Conservation (phyloP, 2,329 filamentous ascomycete species). For the Cordyceps farinosa region DNA sequence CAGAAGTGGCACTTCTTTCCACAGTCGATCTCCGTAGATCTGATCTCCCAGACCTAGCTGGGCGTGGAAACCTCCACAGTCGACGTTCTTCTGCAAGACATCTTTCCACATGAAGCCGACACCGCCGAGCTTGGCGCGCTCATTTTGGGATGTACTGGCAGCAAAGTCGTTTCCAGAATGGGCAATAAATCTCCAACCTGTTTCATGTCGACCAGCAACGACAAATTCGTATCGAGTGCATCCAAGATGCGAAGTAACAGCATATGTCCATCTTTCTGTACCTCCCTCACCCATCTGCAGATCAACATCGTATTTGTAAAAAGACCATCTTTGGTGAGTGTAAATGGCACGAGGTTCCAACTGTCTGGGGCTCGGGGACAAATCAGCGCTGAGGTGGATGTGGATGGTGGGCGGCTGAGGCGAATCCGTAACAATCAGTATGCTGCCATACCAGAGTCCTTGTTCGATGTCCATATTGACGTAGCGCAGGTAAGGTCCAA, state of each 20-base stretch:
- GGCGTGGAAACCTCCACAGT: conserved; percentile 92
- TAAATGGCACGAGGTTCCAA: conserved; percentile 78
- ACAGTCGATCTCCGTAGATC: conserved; percentile 90
- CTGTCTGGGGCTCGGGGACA: conserved; percentile 90
- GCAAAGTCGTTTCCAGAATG: conserved; percentile 97
- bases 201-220: conserved; percentile 84
- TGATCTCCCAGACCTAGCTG: conserved; percentile 91
- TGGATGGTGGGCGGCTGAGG: conserved; percentile 94
- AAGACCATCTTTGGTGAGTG: conserved; percentile 89
- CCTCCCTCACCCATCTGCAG: conserved; percentile 81
- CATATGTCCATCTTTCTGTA: conserved; percentile 92
- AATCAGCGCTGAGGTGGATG: conserved; percentile 81
- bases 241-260: conserved; percentile 91
- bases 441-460: conserved; percentile 88
- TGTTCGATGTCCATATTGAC: conserved; percentile 95
- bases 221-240: conserved; percentile 98
- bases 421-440: conserved; percentile 86
- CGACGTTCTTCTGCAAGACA: conserved; percentile 92
- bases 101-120: conserved; percentile 99
- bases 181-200: conserved; percentile 91
- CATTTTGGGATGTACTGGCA: conserved; percentile 78
- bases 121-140: conserved; percentile 80
- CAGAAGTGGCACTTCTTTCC: conserved; percentile 90
- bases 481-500: conserved; percentile 92
- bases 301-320: conserved; percentile 92